Base-by-base conservation (phyloP, 2,329 filamentous ascomycete species). In the Arthrobotrys entomopaga region DNA sequence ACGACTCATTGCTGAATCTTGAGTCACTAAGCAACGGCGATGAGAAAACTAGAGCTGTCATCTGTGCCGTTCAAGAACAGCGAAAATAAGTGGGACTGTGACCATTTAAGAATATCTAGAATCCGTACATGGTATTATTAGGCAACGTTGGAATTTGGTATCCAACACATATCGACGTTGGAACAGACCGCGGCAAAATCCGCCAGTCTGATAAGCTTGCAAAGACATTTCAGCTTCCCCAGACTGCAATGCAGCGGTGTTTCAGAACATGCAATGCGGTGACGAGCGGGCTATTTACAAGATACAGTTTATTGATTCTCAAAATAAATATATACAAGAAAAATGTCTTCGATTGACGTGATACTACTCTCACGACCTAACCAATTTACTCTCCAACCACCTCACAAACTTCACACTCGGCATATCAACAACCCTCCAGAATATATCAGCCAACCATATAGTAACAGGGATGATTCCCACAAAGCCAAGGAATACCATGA, bases 391-490 rank as follows among this genome's bases (percentile, higher is more conserved):
- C 78, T 85, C 85, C 24, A 86, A 71, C 82, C 84, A 85, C 49
- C 83, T 81, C 2, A 85, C 83, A 76, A 87, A 83, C 57, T 82
- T 82, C 6, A 86, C 81, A 78, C 84, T 82, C 0, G 83, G 84
- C 2, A 81, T 80, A 79, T 89, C 87, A 4, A 89, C 82, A 0
- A 80, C 80, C 26, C 86, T 82, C 85, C 86, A 88, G 77, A 88
- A 88, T 2, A 89, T 66, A 79, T 89, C 87, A 0, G 85, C 85
- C 3, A 83, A 82, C 83, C 86, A 88, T 4, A 88, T 81, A 5
- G 60, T 72, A 2, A 56, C 34, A 2, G 50, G 60, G 10, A 65
- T n/a, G n/a, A 22, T 56, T 1, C 46, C 10, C 15, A 65, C 19
- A 34, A 65, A 65, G 19, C n/a, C 40, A 16, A 43, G 7, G 15